A percentile compares a stretch with the other conserved stretches of the same genome.
Evolutionary conservation across 495 filamentous ascomycete species (phyloP).

Genomic region (Xylona heveae): DNA sequence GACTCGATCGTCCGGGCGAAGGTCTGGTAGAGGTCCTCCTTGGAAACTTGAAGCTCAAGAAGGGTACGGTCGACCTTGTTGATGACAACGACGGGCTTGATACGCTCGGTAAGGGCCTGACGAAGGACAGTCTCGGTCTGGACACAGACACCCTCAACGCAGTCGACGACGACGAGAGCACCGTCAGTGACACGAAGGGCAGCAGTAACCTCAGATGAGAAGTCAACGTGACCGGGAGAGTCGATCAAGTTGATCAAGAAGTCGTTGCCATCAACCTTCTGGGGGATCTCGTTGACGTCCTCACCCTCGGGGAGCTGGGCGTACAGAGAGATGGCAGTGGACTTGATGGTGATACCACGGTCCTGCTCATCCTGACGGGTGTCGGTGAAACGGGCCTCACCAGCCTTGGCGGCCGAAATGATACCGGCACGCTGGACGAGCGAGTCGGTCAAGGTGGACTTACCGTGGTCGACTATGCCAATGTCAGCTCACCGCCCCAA

Average conservation of each 20-base stretch:
- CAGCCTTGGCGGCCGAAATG: slow-evolving; percentile 94
- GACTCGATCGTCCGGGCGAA: slow-evolving; percentile 99
- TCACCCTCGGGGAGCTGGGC: slow-evolving; percentile 61
- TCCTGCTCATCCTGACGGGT: slow-evolving; percentile 96
- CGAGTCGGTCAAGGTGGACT: slow-evolving; percentile 97
- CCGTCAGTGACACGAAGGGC: slow-evolving; percentile 99
- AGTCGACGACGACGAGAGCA: slow-evolving; percentile 98
- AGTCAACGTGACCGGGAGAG: slow-evolving; percentile 99
- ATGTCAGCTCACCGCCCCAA: not conserved
- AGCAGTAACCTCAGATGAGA: slow-evolving; percentile 98
- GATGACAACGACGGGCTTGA: slow-evolving; percentile 97
- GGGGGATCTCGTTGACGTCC: slow-evolving; percentile 86
- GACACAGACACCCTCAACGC: slow-evolving; percentile 97
- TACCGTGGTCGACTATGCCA: slow-evolving; percentile 85
- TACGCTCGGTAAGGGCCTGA: slow-evolving; percentile 98
- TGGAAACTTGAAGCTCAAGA: slow-evolving; percentile 89
- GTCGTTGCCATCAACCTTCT: slow-evolving; percentile 71
- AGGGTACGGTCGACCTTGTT: slow-evolving; percentile 99
- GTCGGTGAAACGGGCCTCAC: slow-evolving; percentile 89
- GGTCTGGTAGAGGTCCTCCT: slow-evolving; percentile 99
- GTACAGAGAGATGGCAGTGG: slow-evolving; percentile 97
- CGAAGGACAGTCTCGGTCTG: slow-evolving; percentile 99
- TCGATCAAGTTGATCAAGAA: slow-evolving; percentile 99
- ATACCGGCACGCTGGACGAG: slow-evolving; percentile 99
- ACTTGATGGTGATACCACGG: slow-evolving; percentile 99